Evolutionary conservation across 73 alveolate genomes (phyloP).

Genomic region (Durusdinium trenchii): DNA sequence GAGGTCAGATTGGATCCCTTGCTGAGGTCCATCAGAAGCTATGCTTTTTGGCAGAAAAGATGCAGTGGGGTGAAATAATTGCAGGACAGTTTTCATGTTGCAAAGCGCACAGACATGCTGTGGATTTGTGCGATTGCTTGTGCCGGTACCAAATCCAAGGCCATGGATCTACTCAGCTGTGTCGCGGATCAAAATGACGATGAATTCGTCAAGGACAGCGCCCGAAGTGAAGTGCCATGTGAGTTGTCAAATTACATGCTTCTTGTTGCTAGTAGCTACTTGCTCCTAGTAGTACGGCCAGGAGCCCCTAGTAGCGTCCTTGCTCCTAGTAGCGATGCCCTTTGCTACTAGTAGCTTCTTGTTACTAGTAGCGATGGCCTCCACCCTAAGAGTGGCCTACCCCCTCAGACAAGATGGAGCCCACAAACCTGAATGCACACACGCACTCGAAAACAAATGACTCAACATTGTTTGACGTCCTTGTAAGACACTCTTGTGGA

Average conservation of each 20-base stretch:
- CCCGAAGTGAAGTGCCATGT: not conserved
- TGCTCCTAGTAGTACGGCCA: not conserved
- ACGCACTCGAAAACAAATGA: too few species aligned
- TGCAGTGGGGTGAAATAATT: not conserved
- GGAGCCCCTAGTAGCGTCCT: not conserved
- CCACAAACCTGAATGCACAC: too few species aligned
- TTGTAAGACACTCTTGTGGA: too few species aligned
- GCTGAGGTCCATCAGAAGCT: conserved; percentile 34
- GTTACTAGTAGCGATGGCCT: too few species aligned
- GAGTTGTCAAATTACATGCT: not conserved
- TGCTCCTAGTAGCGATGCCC: too few species aligned
- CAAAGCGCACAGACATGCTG: not conserved
- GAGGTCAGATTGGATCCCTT: too few species aligned
- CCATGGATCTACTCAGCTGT: conserved; percentile 64
- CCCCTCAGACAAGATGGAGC: too few species aligned
- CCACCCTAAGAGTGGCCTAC: too few species aligned
- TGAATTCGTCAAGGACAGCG: conserved; percentile 44
- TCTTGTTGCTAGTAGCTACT: not conserved
- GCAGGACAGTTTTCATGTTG: not conserved
- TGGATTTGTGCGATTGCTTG: not conserved
- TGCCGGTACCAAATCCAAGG: not conserved
- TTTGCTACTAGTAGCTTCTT: too few species aligned
- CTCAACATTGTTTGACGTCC: too few species aligned
- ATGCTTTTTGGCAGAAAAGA: not conserved
- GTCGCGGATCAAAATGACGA: conserved; percentile 84